phyloP scores from a whole-genome alignment of 306 rosid genomes.

The Prunus kanzakura region DNA sequence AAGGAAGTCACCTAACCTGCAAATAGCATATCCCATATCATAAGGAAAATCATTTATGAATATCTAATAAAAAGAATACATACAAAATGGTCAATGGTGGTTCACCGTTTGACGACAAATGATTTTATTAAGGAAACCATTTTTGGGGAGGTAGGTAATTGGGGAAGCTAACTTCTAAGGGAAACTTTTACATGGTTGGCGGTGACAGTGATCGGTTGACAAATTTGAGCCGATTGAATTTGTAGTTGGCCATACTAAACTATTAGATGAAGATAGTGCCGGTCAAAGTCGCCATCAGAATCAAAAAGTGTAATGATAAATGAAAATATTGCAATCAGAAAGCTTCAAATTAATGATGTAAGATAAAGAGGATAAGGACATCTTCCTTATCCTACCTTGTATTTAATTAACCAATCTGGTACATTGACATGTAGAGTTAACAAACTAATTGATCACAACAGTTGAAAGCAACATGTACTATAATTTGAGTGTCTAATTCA shows the following conservation, averaged over 20 bases:
- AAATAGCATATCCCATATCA: background rate
- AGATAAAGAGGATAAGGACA: background rate
- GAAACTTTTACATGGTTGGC: slow-evolving; percentile 3
- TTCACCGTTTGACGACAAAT: background rate
- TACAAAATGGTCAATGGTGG: background rate
- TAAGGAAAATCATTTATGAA: background rate
- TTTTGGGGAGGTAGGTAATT: background rate
- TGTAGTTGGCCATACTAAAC: slow-evolving; percentile 14
- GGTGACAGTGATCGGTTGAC: slow-evolving; percentile 20
- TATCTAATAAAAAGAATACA: background rate
- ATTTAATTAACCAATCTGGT: background rate
- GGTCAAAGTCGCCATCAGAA: too few relatives aligned
- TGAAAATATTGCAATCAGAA: background rate
- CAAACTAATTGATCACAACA: background rate
- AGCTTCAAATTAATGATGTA: background rate
- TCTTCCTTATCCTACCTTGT: background rate
- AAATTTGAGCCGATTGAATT: slow-evolving; percentile 1
- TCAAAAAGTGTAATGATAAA: background rate
- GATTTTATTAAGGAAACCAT: background rate
- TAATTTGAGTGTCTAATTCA: background rate
- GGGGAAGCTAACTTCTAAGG: slow-evolving; percentile 9
- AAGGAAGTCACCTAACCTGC: background rate
- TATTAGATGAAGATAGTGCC: slow-evolving; percentile 7
- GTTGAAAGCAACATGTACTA: background rate
- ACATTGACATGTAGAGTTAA: background rate